phyloP scores from a whole-genome alignment of 148 eudicot genomes.

The Camellia japonica region DNA sequence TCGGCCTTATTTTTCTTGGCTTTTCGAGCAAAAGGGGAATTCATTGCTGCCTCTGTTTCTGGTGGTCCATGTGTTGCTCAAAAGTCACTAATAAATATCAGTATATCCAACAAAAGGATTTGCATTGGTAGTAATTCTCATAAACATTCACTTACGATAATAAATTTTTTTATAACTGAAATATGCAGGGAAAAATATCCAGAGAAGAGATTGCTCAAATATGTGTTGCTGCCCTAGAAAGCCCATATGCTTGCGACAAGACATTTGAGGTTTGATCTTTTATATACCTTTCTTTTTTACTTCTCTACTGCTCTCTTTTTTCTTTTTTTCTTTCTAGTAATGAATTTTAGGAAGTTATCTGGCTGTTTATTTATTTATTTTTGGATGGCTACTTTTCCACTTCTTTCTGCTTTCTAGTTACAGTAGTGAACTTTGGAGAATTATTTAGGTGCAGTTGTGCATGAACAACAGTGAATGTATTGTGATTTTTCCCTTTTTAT shows the following conservation, averaged over 20 bases:
- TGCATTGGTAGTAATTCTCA: no score
- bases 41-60: background rate
- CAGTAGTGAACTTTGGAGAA: no score
- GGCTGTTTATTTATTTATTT: no score
- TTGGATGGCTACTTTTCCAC: no score
- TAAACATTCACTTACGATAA: background rate
- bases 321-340: background rate
- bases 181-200: slow-evolving; percentile 79
- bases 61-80: background rate
- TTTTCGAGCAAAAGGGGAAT: no score
- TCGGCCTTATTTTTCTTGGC: no score
- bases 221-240: slow-evolving; percentile 88
- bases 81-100: background rate
- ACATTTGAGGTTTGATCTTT: slow-evolving; percentile 73
- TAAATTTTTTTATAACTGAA: background rate
- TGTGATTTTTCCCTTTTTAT: background rate
- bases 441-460: no score
- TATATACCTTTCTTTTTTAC: background rate
- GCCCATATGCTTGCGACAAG: slow-evolving; percentile 86
- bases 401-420: no score
- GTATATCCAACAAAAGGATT: background rate
- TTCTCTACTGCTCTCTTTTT: background rate
- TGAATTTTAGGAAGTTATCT: no score
- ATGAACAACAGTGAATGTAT: background rate
- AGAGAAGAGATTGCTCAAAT: slow-evolving; percentile 94